Evolutionary conservation across 345 rosid genomes (phyloP).

Genomic region (Euphorbia lathyris): DNA sequence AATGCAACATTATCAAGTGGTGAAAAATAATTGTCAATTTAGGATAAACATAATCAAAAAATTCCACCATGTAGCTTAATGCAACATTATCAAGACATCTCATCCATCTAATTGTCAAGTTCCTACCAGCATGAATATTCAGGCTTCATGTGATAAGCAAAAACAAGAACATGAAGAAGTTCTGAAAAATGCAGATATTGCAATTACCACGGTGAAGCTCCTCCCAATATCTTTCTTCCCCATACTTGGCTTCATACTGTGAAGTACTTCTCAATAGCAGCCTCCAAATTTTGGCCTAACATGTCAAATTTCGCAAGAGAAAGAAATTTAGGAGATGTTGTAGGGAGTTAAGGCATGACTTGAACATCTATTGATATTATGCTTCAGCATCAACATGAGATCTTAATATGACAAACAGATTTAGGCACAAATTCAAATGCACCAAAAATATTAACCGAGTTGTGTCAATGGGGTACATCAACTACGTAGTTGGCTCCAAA

Average conservation of each 20-base stretch:
- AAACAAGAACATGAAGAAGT: slow-evolving; percentile 3
- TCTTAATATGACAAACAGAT: too few relatives aligned
- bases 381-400: too few relatives aligned
- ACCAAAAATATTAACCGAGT: too few relatives aligned
- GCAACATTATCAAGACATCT: slow-evolving; percentile 8
- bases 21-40: slow-evolving; percentile 3
- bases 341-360: background rate
- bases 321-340: slow-evolving; percentile 7
- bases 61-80: background rate
- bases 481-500: too few relatives aligned
- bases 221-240: slow-evolving; percentile 44
- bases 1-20: too few relatives aligned
- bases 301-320: slow-evolving; percentile 20
- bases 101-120: slow-evolving; percentile 7
- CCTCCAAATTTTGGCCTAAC: slow-evolving; percentile 34
- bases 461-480: too few relatives aligned
- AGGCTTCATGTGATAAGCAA: background rate
- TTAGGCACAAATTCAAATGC: too few relatives aligned
- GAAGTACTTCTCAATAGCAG: slow-evolving; percentile 13
- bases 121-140: background rate
- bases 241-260: slow-evolving; percentile 43
- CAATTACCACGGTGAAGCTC: slow-evolving; percentile 59
- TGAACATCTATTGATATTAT: too few relatives aligned
- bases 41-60: slow-evolving; percentile 7
- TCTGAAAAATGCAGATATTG: background rate